Evolutionary conservation across 495 filamentous ascomycete genomes (phyloP).

Genomic region (Lophiotrema nucula): DNA sequence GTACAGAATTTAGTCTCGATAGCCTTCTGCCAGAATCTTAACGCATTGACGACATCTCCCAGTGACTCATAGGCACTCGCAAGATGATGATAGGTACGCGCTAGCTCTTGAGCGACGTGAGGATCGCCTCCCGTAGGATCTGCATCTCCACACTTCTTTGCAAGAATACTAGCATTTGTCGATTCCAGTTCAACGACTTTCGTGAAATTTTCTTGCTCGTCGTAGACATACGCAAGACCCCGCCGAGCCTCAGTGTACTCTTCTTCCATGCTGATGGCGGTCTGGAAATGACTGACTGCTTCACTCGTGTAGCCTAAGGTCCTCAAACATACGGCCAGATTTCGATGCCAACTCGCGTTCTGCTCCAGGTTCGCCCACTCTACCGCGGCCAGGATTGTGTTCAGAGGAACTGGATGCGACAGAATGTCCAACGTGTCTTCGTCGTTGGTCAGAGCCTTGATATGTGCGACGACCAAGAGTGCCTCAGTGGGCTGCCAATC

Average conservation of each 20-base stretch:
- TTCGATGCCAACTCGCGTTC: conserved; percentile 1
- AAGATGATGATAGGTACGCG: too few species aligned
- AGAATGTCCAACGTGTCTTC: not conserved
- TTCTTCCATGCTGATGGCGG: not conserved
- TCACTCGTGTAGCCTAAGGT: not conserved
- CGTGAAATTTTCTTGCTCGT: not conserved
- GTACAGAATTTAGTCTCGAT: too few species aligned
- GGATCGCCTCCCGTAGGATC: too few species aligned
- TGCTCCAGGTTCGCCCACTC: not conserved
- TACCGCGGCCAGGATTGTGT: not conserved
- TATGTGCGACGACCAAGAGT: not conserved
- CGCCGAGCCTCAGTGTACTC: not conserved
- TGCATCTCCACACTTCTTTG: too few species aligned
- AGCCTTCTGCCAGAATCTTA: too few species aligned
- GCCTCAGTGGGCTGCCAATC: not conserved
- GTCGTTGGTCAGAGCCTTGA: not conserved
- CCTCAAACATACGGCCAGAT: conserved; percentile 4
- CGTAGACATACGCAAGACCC: not conserved
- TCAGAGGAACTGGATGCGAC: not conserved
- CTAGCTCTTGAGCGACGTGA: too few species aligned
- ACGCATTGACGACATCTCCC: too few species aligned
- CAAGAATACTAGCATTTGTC: too few species aligned
- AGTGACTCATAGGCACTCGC: too few species aligned
- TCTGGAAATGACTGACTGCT: not conserved
- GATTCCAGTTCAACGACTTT: not conserved